A percentile compares a stretch with the other conserved stretches of the same genome.
These are phyloP conservation scores for Penicillium brevicompactum DNA, from an alignment of 2,329 filamentous ascomycete genomes.

Conservation along the genomic window DNA sequence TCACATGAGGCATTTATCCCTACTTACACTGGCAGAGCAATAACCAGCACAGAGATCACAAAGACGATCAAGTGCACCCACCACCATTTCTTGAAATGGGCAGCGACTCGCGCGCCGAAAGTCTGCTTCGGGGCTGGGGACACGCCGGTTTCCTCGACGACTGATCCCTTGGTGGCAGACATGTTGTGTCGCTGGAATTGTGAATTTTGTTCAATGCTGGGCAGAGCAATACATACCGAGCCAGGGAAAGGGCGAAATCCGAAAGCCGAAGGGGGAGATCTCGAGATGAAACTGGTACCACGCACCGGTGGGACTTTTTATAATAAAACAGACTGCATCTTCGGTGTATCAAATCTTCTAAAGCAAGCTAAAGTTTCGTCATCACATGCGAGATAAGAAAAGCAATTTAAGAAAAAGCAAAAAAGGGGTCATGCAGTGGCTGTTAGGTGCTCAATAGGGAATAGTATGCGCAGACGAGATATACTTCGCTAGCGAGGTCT, in stretches of 20 bases:
- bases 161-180: constrained; percentile 25
- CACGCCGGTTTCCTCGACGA: constrained; percentile 20
- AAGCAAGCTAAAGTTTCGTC: not conserved
- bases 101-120: constrained; percentile 28
- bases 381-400: not conserved
- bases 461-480: not conserved
- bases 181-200: constrained; percentile 12
- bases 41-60: constrained; percentile 53
- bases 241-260: not conserved
- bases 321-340: not conserved
- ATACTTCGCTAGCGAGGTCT: not conserved
- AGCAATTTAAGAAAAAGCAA: not conserved
- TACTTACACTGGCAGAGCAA: constrained; percentile 60
- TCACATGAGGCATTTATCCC: too few species aligned
- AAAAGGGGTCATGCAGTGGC: not conserved
- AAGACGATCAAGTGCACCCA: constrained; percentile 57
- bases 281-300: not conserved
- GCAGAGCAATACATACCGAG: not conserved
- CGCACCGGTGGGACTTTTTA: constrained; percentile 7
- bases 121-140: constrained; percentile 20
- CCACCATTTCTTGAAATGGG: constrained; percentile 53
- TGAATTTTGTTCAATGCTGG: not conserved
- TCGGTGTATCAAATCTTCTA: not conserved
- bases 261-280: not conserved
- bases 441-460: not conserved